A percentile compares a stretch with the other conserved stretches of the same genome.
Evolutionary conservation across 1,139 yeast genomes (phyloP).

Genomic region (Sugiyamaella paludigena): DNA sequence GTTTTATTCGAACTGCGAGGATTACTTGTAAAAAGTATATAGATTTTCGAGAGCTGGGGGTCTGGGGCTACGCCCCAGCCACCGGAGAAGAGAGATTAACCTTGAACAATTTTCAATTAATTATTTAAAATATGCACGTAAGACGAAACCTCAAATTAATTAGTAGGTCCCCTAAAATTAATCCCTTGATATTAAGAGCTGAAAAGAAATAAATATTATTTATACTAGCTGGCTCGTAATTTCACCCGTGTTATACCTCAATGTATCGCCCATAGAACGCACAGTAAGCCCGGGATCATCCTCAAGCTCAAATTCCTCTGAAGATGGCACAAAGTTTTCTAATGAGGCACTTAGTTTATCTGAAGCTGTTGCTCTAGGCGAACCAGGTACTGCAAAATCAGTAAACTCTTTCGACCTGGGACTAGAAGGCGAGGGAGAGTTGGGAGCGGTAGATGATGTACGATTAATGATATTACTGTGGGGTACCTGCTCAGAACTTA

Average conservation of each 20-base stretch:
- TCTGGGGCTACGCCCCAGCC: background rate
- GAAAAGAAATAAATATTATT: slow-evolving; percentile 2
- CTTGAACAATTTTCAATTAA: background rate
- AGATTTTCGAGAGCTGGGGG: slow-evolving; percentile 85
- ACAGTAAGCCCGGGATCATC: slow-evolving; percentile 31
- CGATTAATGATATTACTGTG: slow-evolving; percentile 6
- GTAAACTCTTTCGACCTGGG: slow-evolving; percentile 7
- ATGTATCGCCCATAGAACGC: slow-evolving; percentile 42
- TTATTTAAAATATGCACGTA: background rate
- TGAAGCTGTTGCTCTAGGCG: slow-evolving; percentile 4
- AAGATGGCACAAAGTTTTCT: slow-evolving; percentile 5
- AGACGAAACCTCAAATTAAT: too few relatives aligned
- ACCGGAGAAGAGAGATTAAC: too few relatives aligned
- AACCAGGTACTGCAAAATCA: slow-evolving; percentile 1
- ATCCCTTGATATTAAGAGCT: too few relatives aligned
- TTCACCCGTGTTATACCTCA: slow-evolving; percentile 43
- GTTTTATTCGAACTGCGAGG: slow-evolving; percentile 93
- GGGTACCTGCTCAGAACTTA: slow-evolving; percentile 10
- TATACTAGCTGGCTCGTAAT: slow-evolving; percentile 25
- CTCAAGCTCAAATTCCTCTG: slow-evolving; percentile 10
- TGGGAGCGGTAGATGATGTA: background rate
- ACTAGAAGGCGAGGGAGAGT: slow-evolving; percentile 9
- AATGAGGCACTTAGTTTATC: background rate
- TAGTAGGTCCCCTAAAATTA: too few relatives aligned
- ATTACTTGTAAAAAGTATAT: slow-evolving; percentile 51